Percentiles rank a stretch among this genome's conserved stretches.
phyloP scores from a whole-genome alignment of 2,329 filamentous ascomycete genomes.

The Aspergillus alliaceus region DNA sequence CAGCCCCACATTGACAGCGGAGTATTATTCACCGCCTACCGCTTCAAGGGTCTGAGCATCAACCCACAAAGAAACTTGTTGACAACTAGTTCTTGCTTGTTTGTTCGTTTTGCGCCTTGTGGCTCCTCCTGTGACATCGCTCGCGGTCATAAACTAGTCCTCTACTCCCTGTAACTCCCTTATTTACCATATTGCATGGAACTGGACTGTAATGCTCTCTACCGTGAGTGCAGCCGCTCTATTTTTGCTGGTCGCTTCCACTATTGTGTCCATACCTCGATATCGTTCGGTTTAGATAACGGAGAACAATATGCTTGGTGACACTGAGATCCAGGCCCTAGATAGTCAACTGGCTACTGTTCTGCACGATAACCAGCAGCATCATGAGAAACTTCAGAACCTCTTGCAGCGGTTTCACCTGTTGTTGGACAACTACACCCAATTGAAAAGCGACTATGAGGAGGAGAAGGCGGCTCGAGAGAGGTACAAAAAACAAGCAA shows the following conservation, averaged over 20 bases:
- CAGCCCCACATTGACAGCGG: not conserved
- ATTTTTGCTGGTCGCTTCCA: not conserved
- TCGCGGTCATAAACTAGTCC: not conserved
- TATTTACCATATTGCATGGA: not conserved
- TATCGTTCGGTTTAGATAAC: not conserved
- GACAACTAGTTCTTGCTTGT: not conserved
- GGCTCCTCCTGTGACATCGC: not conserved
- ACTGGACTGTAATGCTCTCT: not conserved
- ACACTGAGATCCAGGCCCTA: slow-evolving; percentile 18
- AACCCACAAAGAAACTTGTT: not conserved
- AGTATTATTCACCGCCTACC: not conserved
- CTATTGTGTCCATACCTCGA: not conserved
- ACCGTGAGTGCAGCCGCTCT: not conserved
- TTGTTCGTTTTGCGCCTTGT: not conserved
- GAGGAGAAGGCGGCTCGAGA: slow-evolving; percentile 56
- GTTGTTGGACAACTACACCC: slow-evolving; percentile 56
- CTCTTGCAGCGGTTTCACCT: slow-evolving; percentile 43
- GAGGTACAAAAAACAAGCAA: slow-evolving; percentile 55
- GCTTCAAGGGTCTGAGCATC: not conserved
- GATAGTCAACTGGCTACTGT: slow-evolving; percentile 12
- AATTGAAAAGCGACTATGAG: slow-evolving; percentile 58
- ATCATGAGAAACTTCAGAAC: slow-evolving; percentile 30
- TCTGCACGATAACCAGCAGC: slow-evolving; percentile 23
- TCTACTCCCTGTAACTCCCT: too few species aligned
- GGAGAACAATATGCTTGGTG: slow-evolving; percentile 16